These are phyloP conservation scores for Carnegiea gigantea DNA, from an alignment of 179 eudicot species.

Conservation along the genomic window DNA sequence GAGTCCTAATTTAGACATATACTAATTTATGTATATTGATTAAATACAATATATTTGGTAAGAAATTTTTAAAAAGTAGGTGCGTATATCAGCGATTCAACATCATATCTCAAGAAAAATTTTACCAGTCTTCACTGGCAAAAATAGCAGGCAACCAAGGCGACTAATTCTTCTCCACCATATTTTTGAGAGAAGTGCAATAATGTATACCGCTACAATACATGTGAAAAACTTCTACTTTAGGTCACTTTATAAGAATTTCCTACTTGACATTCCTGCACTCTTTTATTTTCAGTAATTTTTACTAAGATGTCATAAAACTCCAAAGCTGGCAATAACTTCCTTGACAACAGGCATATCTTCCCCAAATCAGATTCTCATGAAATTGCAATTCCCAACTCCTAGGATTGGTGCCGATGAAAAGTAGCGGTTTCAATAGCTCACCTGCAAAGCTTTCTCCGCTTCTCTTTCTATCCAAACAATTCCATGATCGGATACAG, in stretches of 20 bases:
- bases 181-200: neutral
- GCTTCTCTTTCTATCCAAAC: slow-evolving; percentile 80
- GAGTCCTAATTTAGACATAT: too few species aligned
- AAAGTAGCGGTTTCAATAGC: slow-evolving; percentile 17
- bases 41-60: neutral
- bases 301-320: too few species aligned
- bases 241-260: neutral
- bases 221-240: neutral
- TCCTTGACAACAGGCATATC: neutral
- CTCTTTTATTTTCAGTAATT: too few species aligned
- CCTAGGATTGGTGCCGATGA: neutral
- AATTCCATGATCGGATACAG: slow-evolving; percentile 84
- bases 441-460: slow-evolving; percentile 70
- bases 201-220: neutral
- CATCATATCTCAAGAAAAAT: neutral
- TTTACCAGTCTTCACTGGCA: neutral
- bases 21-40: too few species aligned
- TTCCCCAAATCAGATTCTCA: neutral
- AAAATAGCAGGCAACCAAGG: neutral
- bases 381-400: neutral
- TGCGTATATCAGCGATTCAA: neutral
- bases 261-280: neutral
- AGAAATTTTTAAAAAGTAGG: neutral
- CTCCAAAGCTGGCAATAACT: too few species aligned
- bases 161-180: neutral